Evolutionary conservation across 1,139 yeast species (phyloP).

Genomic region (Geotrichum phurueaensis): DNA sequence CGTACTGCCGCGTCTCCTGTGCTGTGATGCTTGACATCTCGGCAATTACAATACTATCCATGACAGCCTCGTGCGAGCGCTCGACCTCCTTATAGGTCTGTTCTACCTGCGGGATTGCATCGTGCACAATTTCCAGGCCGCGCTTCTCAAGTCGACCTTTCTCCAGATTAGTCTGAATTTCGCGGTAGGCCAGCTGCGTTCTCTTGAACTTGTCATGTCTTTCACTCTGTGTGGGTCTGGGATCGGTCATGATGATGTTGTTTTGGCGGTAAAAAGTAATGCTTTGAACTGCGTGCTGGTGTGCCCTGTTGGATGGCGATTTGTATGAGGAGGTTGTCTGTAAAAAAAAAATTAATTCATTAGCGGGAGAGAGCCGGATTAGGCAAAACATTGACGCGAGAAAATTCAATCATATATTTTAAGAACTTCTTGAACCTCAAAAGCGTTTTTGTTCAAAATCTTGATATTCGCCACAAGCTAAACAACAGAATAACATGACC

Average conservation of each 20-base stretch:
- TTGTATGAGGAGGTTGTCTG: background rate
- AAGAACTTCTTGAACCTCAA: background rate
- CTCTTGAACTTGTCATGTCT: constrained; percentile 1
- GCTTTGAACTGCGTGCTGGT: background rate
- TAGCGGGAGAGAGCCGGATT: background rate
- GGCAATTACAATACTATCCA: constrained; percentile 19
- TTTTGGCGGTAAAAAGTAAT: background rate
- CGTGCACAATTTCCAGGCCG: constrained; percentile 9
- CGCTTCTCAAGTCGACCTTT: constrained; percentile 8
- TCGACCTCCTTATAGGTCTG: constrained; percentile 17
- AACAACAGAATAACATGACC: background rate
- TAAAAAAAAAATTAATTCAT: background rate
- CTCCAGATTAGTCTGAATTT: constrained; percentile 10
- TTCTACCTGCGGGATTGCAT: constrained; percentile 14
- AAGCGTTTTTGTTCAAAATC: background rate
- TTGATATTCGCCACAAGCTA: background rate
- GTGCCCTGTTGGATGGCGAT: background rate
- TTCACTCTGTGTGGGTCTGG: background rate
- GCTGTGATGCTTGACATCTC: constrained; percentile 18
- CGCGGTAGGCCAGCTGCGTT: constrained; percentile 12
- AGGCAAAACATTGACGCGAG: background rate
- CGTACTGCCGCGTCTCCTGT: constrained; percentile 17
- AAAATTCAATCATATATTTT: background rate
- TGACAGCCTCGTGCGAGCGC: constrained; percentile 21
- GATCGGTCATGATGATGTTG: background rate